These are phyloP conservation scores for Talinum fruticosum DNA, from an alignment of 148 eudicot genomes.

Conservation along the genomic window DNA sequence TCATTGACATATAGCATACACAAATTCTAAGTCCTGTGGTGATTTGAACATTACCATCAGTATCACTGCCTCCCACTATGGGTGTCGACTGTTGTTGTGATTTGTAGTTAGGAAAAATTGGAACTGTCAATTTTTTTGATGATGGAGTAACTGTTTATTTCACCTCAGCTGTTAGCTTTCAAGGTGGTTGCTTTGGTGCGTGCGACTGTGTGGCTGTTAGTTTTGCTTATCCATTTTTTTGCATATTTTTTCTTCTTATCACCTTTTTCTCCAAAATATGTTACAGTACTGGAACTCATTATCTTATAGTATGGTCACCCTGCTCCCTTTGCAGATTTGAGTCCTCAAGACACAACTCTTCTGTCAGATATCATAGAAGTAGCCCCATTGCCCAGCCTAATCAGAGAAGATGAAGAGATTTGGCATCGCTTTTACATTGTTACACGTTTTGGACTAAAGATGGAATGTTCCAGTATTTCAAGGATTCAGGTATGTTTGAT, in stretches of 20 bases:
- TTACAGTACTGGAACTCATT: neutral
- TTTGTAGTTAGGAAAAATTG: no score
- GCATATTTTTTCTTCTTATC: no score
- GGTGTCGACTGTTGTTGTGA: no score
- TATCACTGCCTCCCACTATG: no score
- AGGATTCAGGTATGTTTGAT: conserved; percentile 55
- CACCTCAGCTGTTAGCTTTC: neutral
- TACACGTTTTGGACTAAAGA: conserved; percentile 70
- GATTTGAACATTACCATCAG: no score
- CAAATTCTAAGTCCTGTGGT: neutral
- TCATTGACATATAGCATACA: neutral
- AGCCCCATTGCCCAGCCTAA: conserved; percentile 59
- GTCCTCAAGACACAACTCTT: conserved; percentile 88
- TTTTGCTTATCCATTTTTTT: neutral
- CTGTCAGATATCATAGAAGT: conserved; percentile 74
- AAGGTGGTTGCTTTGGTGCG: neutral
- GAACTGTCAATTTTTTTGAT: no score
- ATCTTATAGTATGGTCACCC: conserved; percentile 15
- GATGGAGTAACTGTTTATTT: no score
- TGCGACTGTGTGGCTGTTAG: neutral
- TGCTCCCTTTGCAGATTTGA: conserved; percentile 55
- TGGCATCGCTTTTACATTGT: conserved; percentile 70
- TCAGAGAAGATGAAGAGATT: conserved; percentile 67
- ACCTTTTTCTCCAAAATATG: neutral
- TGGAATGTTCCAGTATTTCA: conserved; percentile 74